Conservation (phyloP, 1,284 basidiomycete species). For the Ceratobasidium sp. region DNA sequence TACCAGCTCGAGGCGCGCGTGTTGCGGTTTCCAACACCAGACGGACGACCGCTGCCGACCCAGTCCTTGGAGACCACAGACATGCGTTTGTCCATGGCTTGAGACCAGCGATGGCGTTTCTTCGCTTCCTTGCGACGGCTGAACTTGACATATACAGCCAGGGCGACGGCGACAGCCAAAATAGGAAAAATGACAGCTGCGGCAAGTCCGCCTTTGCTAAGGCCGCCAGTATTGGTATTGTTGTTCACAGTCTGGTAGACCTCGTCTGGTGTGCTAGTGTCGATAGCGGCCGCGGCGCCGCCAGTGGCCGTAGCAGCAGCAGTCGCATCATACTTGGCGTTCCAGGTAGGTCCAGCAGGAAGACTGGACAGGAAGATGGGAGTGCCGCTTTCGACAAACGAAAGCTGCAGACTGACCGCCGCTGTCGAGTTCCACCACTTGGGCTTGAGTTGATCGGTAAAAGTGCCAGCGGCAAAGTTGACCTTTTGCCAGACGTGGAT, state of each 20-base stretch:
- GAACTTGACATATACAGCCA: conserved; percentile 69
- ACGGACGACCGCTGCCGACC: conserved; percentile 77
- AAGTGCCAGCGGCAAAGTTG: conserved; percentile 65
- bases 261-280: conserved; percentile 59
- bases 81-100: conserved; percentile 84
- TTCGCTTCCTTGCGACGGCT: conserved; percentile 70
- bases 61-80: conserved; percentile 81
- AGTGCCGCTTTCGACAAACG: conserved; percentile 70
- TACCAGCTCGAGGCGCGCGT: conserved; percentile 58
- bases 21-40: conserved; percentile 64
- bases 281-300: conserved; percentile 60
- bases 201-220: conserved; percentile 76
- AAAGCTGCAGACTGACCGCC: conserved; percentile 71
- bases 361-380: conserved; percentile 69
- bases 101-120: conserved; percentile 76
- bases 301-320: conserved; percentile 52
- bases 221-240: conserved; percentile 51
- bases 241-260: conserved; percentile 51
- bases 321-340: conserved; percentile 68
- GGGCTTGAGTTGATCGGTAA: conserved; percentile 67
- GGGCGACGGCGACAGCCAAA: conserved; percentile 65
- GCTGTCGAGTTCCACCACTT: conserved; percentile 82
- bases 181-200: conserved; percentile 83
- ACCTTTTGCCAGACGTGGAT: conserved; percentile 77
- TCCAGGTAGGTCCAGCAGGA: conserved; percentile 80